Evolutionary conservation across 2,329 filamentous ascomycete genomes (phyloP), one percentile per base, ranked within the genome.

Genomic region (Phialocephala subalpina): DNA sequence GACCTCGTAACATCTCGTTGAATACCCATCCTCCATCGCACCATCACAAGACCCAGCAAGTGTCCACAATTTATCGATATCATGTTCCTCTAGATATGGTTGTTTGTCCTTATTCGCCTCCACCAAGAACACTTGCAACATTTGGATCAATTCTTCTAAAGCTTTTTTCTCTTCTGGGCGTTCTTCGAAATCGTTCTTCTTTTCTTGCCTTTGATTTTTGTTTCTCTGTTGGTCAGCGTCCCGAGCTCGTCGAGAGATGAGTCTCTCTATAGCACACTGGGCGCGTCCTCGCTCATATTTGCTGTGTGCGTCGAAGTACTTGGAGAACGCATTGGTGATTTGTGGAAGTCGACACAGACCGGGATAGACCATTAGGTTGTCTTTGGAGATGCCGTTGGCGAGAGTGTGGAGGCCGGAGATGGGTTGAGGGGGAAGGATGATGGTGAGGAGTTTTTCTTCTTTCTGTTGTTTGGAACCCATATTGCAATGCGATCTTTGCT

Each of bases 21-120:
- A 18, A 22, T 49, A n/a, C n/a, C 45, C 45, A 49, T 49, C 45
- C n/a, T 22, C 45, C 45, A 49, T 49, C 45, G 45, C n/a, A 11
- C 22, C 20, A 18, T 25, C 20, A 49, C 45, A 49, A 22, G n/a
- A 5, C 12, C 20, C 45, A 12, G 22, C n/a, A 22, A 22, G 45
- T 25, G 45, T 49, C 45, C 45, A 49, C n/a, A 49, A n/a, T n/a
- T 49, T n/a, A 22, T 22, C n/a, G 20, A 49, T 11, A 49, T 11
- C n/a, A 1, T 49, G 18, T n/a, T 49, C 45, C 4, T n/a, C 20
- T n/a, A 49, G 11, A 22, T 49, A 49, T 12, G 45, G 45, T 25
- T 49, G 45, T 1, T 6, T 12, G 20, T 49, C 45, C 22, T 49
- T 49, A 25, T 49, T 49, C 2, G 11, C 45, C n/a, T 49, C 45